Percentiles rank a stretch among this genome's conserved stretches.
Evolutionary conservation across 768 basidiomycete species (phyloP).

Genomic region (Boletus edulis): DNA sequence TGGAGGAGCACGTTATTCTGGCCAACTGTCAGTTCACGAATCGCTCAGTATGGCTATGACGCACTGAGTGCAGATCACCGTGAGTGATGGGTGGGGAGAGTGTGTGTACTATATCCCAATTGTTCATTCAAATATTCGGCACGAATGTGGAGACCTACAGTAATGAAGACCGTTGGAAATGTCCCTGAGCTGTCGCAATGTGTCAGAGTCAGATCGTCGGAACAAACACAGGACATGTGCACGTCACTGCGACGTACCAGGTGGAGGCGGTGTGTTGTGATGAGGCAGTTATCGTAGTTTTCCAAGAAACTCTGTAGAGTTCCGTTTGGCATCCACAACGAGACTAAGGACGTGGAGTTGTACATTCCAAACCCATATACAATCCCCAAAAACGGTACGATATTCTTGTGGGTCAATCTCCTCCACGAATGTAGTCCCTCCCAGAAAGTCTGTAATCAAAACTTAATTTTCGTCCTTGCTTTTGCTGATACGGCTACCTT

Average conservation of each 20-base stretch:
- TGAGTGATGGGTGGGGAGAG: constrained; percentile 1
- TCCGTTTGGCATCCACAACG: constrained; percentile 29
- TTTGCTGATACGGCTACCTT: neutral
- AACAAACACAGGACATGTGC: neutral
- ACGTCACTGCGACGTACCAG: neutral
- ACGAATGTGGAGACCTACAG: neutral
- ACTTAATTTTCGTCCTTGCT: too few relatives aligned
- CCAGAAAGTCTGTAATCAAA: constrained; percentile 8
- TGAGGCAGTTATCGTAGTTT: neutral
- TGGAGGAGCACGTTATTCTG: constrained; percentile 18
- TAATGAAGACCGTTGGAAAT: constrained; percentile 14
- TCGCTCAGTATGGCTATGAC: neutral
- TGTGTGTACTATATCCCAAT: constrained; percentile 6
- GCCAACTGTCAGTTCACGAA: neutral
- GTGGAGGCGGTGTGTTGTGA: neutral
- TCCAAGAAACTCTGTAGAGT: constrained; percentile 20
- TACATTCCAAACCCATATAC: constrained; percentile 23
- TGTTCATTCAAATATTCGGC: neutral
- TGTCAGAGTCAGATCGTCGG: neutral
- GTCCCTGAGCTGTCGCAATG: constrained; percentile 7
- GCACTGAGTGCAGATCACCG: constrained; percentile 13
- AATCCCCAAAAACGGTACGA: constrained; percentile 26
- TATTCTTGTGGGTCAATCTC: constrained; percentile 18
- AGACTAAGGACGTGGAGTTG: constrained; percentile 23
- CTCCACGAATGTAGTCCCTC: constrained; percentile 25